Conservation (phyloP, 805 yeast genomes). For the Limtongia smithiae region DNA sequence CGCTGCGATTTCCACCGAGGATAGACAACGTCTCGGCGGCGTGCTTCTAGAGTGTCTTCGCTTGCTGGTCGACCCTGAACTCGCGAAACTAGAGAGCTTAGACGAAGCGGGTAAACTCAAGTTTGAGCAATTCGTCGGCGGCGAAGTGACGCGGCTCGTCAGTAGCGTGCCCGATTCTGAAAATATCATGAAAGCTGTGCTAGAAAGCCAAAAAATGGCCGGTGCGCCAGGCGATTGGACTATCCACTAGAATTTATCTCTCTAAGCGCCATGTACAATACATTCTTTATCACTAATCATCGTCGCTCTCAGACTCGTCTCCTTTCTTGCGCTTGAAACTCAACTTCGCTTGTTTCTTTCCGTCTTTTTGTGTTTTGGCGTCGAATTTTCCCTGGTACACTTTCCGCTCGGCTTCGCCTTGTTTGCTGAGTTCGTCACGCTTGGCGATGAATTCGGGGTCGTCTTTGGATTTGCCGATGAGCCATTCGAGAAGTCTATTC, state of each 20-base stretch:
- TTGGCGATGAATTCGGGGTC: slow-evolving; percentile 56
- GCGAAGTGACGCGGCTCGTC: slow-evolving; percentile 15
- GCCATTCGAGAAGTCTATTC: slow-evolving; percentile 62
- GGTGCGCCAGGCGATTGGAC: background rate
- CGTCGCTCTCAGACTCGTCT: slow-evolving; percentile 6
- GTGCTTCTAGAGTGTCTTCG: slow-evolving; percentile 55
- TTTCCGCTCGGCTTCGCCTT: slow-evolving; percentile 66
- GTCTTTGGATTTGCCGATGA: slow-evolving; percentile 53
- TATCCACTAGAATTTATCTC: background rate
- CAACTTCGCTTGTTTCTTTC: slow-evolving; percentile 11
- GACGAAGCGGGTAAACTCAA: slow-evolving; percentile 25
- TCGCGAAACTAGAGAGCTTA: slow-evolving; percentile 33
- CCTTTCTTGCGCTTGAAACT: slow-evolving; percentile 10
- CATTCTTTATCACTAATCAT: too few species aligned
- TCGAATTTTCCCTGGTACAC: slow-evolving; percentile 7
- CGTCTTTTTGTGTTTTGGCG: slow-evolving; percentile 1
- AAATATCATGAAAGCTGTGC: slow-evolving; percentile 32
- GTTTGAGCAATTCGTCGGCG: slow-evolving; percentile 19
- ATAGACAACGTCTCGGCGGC: slow-evolving; percentile 48
- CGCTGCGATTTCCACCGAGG: slow-evolving; percentile 37
- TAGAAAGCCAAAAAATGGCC: slow-evolving; percentile 16
- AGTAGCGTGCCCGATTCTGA: slow-evolving; percentile 29
- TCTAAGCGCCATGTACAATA: too few species aligned
- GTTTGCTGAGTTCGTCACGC: slow-evolving; percentile 46
- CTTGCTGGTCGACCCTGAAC: slow-evolving; percentile 37